phyloP scores from a whole-genome alignment of 2,329 filamentous ascomycete genomes.

The Talaromyces sp. region DNA sequence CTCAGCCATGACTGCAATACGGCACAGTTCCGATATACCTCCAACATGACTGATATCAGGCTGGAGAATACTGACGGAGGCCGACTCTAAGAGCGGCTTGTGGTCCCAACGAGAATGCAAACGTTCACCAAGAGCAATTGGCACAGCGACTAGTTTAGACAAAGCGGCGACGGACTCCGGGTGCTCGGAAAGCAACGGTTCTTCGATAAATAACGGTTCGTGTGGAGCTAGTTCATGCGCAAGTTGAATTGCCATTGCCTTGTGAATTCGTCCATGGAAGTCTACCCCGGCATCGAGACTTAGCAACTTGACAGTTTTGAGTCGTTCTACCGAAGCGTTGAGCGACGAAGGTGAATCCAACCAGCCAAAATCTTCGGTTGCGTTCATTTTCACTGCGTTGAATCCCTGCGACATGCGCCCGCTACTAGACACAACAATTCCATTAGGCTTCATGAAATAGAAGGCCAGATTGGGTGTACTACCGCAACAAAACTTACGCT shows the following conservation, averaged over 20 bases:
- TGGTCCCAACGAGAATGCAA: slow-evolving; percentile 74
- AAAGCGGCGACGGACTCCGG: slow-evolving; percentile 66
- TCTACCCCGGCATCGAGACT: slow-evolving; percentile 75
- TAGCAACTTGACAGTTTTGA: slow-evolving; percentile 68
- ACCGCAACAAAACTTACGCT: background rate
- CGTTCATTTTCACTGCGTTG: slow-evolving; percentile 72
- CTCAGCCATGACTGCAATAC: slow-evolving; percentile 72
- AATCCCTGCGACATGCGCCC: slow-evolving; percentile 43
- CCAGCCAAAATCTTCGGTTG: slow-evolving; percentile 74
- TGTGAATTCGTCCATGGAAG: slow-evolving; percentile 76
- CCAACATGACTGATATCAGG: slow-evolving; percentile 73
- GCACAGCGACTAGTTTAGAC: slow-evolving; percentile 59
- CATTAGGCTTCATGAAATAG: background rate
- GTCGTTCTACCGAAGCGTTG: slow-evolving; percentile 65
- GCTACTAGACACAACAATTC: background rate
- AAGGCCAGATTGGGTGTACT: no score
- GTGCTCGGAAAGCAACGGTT: slow-evolving; percentile 72
- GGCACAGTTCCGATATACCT: slow-evolving; percentile 70
- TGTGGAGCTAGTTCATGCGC: slow-evolving; percentile 68
- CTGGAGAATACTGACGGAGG: slow-evolving; percentile 71
- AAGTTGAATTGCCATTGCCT: slow-evolving; percentile 79
- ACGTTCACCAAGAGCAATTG: slow-evolving; percentile 73
- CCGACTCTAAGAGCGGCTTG: slow-evolving; percentile 69
- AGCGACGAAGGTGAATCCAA: slow-evolving; percentile 70
- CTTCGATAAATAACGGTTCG: slow-evolving; percentile 74